phyloP scores from a whole-genome alignment of 2,329 filamentous ascomycete species.

The Fusarium kyushuense region DNA sequence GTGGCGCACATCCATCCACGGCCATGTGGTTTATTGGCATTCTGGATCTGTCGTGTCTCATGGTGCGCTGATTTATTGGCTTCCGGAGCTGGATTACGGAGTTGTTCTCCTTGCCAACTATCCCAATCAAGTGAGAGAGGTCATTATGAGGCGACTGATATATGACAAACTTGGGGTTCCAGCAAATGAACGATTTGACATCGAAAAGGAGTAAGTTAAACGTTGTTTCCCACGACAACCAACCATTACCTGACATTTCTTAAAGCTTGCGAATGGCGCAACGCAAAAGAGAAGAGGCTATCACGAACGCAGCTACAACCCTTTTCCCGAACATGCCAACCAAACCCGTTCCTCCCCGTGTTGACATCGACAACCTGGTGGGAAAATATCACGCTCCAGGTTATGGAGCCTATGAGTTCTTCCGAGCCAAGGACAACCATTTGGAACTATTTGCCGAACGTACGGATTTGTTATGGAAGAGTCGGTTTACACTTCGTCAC shows the following conservation, averaged over 20 bases:
- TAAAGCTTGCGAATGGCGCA: neutral
- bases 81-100: conserved; percentile 51
- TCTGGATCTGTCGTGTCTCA: conserved; percentile 48
- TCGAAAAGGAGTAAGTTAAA: conserved; percentile 38
- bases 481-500: conserved; percentile 43
- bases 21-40: conserved; percentile 49
- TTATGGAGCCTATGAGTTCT: conserved; percentile 51
- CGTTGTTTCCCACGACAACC: neutral
- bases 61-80: conserved; percentile 49
- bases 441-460: conserved; percentile 44
- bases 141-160: conserved; percentile 48
- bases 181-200: conserved; percentile 33
- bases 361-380: conserved; percentile 18
- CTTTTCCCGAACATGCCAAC: neutral
- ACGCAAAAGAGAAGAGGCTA: conserved; percentile 18
- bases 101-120: conserved; percentile 57
- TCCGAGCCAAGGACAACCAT: conserved; percentile 1
- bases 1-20: conserved; percentile 43
- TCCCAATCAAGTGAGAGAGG: conserved; percentile 50
- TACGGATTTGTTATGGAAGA: conserved; percentile 42
- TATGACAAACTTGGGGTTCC: conserved; percentile 49
- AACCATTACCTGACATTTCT: neutral
- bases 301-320: neutral
- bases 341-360: neutral
- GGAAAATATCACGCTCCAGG: conserved; percentile 61